These are phyloP conservation scores for Neurospora pannonica DNA, from an alignment of 495 filamentous ascomycete species.

Conservation along the genomic window DNA sequence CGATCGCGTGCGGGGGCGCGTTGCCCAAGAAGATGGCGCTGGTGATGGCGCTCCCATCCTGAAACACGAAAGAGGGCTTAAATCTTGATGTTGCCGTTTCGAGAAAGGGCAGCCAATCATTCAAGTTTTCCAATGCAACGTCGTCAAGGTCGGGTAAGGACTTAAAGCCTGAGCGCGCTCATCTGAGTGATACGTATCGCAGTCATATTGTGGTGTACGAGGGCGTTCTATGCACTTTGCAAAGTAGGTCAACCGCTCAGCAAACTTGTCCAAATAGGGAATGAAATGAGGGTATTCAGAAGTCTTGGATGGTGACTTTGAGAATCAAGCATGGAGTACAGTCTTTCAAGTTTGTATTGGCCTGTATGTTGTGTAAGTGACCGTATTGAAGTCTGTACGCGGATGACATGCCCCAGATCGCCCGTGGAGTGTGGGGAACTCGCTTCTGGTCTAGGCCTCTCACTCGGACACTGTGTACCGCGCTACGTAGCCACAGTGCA, in stretches of 20 bases:
- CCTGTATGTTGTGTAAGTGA: background rate
- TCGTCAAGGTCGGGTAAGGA: background rate
- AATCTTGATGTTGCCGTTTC: background rate
- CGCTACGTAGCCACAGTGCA: background rate
- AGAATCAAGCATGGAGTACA: background rate
- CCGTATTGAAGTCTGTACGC: background rate
- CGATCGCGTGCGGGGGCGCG: background rate
- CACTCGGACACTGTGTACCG: background rate
- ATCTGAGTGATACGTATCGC: background rate
- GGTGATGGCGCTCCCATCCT: background rate
- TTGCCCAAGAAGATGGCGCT: background rate
- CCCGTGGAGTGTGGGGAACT: background rate
- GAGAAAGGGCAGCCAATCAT: background rate
- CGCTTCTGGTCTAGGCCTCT: background rate
- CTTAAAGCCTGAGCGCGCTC: background rate
- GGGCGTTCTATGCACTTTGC: background rate
- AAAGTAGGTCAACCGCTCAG: background rate
- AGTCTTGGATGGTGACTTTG: background rate
- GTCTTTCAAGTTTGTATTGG: background rate
- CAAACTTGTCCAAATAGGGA: background rate
- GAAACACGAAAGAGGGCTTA: background rate
- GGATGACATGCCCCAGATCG: background rate
- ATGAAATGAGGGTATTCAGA: background rate
- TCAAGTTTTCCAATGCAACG: background rate
- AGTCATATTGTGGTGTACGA: background rate